Evolutionary conservation across 2,329 filamentous ascomycete species (phyloP), one percentile per base, ranked within the genome.

Genomic region (Neodidymelliopsis sp.): DNA sequence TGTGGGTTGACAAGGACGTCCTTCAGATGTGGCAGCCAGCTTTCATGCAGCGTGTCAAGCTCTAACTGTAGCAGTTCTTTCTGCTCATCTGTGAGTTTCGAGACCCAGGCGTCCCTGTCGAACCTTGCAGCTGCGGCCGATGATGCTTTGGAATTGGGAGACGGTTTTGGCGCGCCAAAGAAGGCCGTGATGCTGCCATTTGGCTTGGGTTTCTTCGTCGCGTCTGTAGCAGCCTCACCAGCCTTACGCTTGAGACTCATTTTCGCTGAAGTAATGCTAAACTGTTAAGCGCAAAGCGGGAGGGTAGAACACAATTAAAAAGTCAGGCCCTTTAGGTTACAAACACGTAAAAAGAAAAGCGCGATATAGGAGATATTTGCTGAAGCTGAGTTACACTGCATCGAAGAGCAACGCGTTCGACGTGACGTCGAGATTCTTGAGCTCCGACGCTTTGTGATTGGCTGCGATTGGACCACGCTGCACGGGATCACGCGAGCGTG

Each of bases 41-140:
- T 95, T 52, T 92, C 89, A 69, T 97, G 84, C 53, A 99, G 77
- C 0, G 92, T 97, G 33, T 95, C 85, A 60, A 99, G 96, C 77
- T 99, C 94, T 29, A 99, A 81, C 67, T 89, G 81, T 37, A 99
- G 81, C 35, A 97, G 79, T 41, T 87, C 81, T 68, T 85, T 90
- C 73, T 97, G 90, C 76, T 99, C 94, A 0, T 83, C 74, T 0
- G 84, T 91, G 55, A 99, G 80, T 48, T 84, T 83, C 15, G 84
- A 83, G n/a, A 92, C 80, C 94, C 94, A 99, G 74, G 89, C 90
- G 34, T 84, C 84, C 78, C 96, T 97, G 79, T 97, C 83, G 70
- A 97, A 97, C 58, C 84, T 24, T 67, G 63, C 48, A 20, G 62
- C 56, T 10, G 66, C 59, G 15, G 43, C 57, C 8, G 54, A 46